Percentiles rank a stretch among this genome's conserved stretches.
phyloP scores from a whole-genome alignment of 2,329 filamentous ascomycete genomes.

The Diaporthe citrichinensis region DNA sequence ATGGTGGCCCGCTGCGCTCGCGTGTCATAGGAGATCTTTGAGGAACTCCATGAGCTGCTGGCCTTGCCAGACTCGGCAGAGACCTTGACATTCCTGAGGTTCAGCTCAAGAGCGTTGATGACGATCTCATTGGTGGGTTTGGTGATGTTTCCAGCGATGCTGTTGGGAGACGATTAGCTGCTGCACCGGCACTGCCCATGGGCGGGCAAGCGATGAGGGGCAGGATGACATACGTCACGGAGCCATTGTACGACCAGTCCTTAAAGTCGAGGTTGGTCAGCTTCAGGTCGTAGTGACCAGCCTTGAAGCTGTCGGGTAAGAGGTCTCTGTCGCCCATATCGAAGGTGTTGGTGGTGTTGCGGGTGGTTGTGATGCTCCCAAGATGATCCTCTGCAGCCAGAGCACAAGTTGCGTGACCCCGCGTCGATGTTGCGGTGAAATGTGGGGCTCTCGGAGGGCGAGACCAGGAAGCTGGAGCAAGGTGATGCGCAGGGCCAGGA shows the following conservation, averaged over 20 bases:
- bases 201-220: not conserved
- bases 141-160: conserved; percentile 81
- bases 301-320: conserved; percentile 78
- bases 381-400: conserved; percentile 34
- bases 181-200: not conserved
- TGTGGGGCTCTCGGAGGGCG: conserved; percentile 21
- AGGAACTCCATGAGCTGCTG: conserved; percentile 70
- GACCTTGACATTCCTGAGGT: conserved; percentile 77
- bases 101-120: conserved; percentile 88
- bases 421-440: conserved; percentile 25
- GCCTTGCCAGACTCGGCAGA: conserved; percentile 70
- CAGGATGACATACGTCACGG: conserved; percentile 69
- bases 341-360: conserved; percentile 35
- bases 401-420: conserved; percentile 40
- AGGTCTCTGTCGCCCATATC: conserved; percentile 73
- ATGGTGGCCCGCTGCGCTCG: conserved; percentile 88
- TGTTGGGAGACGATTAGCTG: conserved; percentile 48
- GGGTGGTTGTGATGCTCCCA: conserved; percentile 47
- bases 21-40: conserved; percentile 83
- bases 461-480: conserved; percentile 25
- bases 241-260: conserved; percentile 84
- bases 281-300: conserved; percentile 87
- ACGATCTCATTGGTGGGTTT: conserved; percentile 82
- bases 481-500: conserved; percentile 7
- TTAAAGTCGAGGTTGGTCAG: conserved; percentile 85